Conservation (phyloP, 2,329 filamentous ascomycete species). For the Hypomyces perniciosus region DNA sequence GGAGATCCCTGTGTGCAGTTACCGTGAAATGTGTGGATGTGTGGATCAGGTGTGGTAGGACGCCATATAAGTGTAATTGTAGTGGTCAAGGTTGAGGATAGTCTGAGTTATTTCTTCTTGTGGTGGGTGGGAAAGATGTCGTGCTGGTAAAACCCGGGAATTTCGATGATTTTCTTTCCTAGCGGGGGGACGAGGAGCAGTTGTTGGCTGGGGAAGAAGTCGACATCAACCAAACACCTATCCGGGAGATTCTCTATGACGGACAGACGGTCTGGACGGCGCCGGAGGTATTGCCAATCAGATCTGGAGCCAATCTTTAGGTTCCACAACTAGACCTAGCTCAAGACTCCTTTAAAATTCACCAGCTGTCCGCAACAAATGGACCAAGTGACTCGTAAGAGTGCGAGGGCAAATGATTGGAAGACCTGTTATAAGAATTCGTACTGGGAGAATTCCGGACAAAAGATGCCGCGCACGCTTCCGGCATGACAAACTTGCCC, state of each 20-base stretch:
- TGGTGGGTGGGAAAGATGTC: too few relatives aligned
- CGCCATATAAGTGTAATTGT: background rate
- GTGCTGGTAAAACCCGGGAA: too few relatives aligned
- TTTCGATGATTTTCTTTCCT: too few relatives aligned
- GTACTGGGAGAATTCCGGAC: background rate
- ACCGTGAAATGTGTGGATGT: conserved; percentile 4
- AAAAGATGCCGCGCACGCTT: background rate
- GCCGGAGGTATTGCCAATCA: conserved; percentile 2
- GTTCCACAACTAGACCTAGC: conserved; percentile 6
- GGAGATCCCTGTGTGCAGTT: background rate
- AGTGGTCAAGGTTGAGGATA: background rate
- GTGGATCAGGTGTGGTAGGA: background rate
- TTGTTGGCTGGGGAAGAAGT: too few relatives aligned
- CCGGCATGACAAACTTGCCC: conserved; percentile 7
- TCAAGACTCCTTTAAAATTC: background rate
- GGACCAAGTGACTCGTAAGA: background rate
- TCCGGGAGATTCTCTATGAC: too few relatives aligned
- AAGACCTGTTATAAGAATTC: background rate
- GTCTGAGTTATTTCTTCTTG: too few relatives aligned
- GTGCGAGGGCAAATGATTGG: background rate
- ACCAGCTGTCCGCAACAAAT: background rate
- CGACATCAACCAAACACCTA: too few relatives aligned
- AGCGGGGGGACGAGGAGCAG: too few relatives aligned
- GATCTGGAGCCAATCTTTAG: background rate
- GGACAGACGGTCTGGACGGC: conserved; percentile 2